Conservation (phyloP, 768 basidiomycete species). For the Mycena venus region DNA sequence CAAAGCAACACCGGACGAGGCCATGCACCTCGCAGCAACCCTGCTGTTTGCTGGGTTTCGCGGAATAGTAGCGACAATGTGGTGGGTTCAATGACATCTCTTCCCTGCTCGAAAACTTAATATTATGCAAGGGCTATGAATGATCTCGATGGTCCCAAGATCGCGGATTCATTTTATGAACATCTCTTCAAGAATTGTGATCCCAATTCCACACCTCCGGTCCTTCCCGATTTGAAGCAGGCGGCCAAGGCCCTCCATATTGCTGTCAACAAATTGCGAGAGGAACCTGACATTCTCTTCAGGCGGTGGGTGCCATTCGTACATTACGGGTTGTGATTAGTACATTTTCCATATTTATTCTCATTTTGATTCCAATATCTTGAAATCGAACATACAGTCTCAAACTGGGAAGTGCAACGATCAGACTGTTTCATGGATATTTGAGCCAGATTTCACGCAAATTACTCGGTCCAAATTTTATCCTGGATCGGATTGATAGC, state of each 20-base stretch:
- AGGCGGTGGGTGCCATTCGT: conserved; percentile 1
- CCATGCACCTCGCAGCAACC: too few relatives aligned
- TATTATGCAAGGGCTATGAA: neutral
- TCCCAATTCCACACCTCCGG: neutral
- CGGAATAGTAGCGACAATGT: conserved; percentile 37
- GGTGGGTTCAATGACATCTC: neutral
- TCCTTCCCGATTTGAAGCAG: neutral
- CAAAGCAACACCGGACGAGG: conserved; percentile 36
- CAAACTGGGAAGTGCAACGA: too few relatives aligned
- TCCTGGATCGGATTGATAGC: too few relatives aligned
- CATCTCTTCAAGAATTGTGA: neutral
- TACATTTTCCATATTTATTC: too few relatives aligned
- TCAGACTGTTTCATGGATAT: too few relatives aligned
- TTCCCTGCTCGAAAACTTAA: neutral
- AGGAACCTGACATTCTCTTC: neutral
- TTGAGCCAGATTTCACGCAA: too few relatives aligned
- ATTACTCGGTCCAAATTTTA: too few relatives aligned
- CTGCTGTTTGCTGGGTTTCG: too few relatives aligned
- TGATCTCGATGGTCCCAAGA: neutral
- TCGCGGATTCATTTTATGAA: conserved; percentile 5
- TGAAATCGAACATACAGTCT: too few relatives aligned
- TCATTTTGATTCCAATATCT: too few relatives aligned
- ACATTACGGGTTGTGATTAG: conserved; percentile 11
- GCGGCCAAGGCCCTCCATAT: neutral
- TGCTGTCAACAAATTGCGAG: neutral